Evolutionary conservation across 129 eudicot species (phyloP), one percentile per base, ranked within the genome.

Genomic region (Chrysanthemum seticuspe): DNA sequence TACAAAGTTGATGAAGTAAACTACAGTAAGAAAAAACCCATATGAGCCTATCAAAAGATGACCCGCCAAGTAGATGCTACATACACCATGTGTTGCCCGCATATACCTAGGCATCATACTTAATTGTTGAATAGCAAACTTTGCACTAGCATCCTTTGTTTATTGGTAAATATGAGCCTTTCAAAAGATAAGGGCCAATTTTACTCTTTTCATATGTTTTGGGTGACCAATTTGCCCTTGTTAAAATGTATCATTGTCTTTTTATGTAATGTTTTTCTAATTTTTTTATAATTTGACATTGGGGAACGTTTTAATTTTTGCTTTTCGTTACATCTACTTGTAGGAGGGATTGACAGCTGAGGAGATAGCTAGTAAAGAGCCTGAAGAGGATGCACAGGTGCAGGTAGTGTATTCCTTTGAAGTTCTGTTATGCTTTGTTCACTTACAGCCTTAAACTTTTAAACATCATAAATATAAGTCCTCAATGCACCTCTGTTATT

Each of bases 341-440:
- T 85, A 94, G 99, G 97, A 86, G 73, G 99, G 97, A 62, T 76
- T 94, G 76, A 94, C 99, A 23, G 81, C 87, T 4, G 99, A 94
- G 68, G 99, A 94, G 79, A 86, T 86, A 56, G 83, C 88, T 53
- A 86, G 89, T 72, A 84, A 79, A 78, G 85, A 90, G 74, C 99
- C 97, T 52, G 99, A 94, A 79, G 97, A 94, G 82, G 69, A 89
- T 13, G 83, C 83, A 13, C 80, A 55, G 49, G 80, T 94, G 83
- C 99, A 90, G 97, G 99, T 94, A 59, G 54, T 23, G 13, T 72
- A 12, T 50, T 27, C 9, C 47, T 15, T 29, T 47, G 27, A 15
- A 12, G 25, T 63, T 29, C 14, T 29, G 23, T 18, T 73, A 3
- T 54, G 27, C 51, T 10, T 47, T 7, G 16, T 45, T 44, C 71